These are phyloP conservation scores for Colletotrichum sp. DNA, from an alignment of 2,329 filamentous ascomycete species.

Conservation along the genomic window DNA sequence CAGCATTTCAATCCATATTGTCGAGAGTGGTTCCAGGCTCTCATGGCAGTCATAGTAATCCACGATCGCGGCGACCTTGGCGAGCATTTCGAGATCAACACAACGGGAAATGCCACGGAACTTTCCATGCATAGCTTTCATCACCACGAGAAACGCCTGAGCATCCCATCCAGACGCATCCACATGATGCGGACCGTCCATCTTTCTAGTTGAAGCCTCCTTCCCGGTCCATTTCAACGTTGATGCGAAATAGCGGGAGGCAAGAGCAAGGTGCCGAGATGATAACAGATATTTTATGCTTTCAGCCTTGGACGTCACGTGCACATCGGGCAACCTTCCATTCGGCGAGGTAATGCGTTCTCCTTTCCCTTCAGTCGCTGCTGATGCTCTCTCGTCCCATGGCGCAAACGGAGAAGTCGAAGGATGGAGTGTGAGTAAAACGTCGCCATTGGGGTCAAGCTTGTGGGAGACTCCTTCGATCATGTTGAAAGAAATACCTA, in stretches of 20 bases:
- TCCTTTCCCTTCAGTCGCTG: neutral
- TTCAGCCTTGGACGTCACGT: neutral
- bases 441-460: neutral
- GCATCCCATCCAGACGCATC: constrained; percentile 29
- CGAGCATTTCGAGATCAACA: constrained; percentile 26
- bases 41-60: constrained; percentile 36
- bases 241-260: constrained; percentile 19
- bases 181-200: neutral
- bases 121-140: constrained; percentile 32
- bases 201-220: neutral
- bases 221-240: constrained; percentile 16
- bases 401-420: neutral
- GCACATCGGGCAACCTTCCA: neutral
- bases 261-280: constrained; percentile 16
- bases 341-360: neutral
- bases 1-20: constrained; percentile 17
- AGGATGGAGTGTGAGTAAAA: neutral
- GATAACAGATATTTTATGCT: neutral
- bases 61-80: constrained; percentile 31
- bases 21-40: constrained; percentile 14
- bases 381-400: neutral
- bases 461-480: neutral
- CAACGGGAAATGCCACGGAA: constrained; percentile 22
- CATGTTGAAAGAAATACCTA: neutral
- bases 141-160: constrained; percentile 30